A percentile compares a stretch with the other conserved stretches of the same genome.
Evolutionary conservation across 192 early-diverging fungal species (phyloP).

Genomic region (Linnemannia schmuckeri): DNA sequence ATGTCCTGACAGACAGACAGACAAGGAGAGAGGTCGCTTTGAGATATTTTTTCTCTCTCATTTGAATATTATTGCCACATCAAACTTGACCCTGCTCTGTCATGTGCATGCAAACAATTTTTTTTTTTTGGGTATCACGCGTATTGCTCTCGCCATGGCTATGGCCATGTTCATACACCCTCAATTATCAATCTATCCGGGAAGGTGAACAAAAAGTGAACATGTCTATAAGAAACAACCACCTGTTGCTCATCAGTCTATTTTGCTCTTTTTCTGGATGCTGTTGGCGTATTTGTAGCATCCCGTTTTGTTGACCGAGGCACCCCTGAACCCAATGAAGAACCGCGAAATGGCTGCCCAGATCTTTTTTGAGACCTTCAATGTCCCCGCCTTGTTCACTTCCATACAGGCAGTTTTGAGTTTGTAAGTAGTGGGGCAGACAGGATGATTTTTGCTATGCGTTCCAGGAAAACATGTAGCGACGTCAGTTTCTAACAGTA

Average conservation of each 20-base stretch:
- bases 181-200: constrained; percentile 20
- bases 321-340: constrained; percentile 92
- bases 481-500: background rate
- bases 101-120: constrained; percentile 50
- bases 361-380: constrained; percentile 99
- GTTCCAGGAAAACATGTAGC: background rate
- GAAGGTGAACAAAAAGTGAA: constrained; percentile 4
- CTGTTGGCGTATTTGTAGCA: constrained; percentile 67
- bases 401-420: constrained; percentile 98
- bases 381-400: constrained; percentile 96
- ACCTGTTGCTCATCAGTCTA: background rate
- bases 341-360: constrained; percentile 96
- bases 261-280: background rate
- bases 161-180: background rate
- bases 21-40: background rate
- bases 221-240: constrained; percentile 5
- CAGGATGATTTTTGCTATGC: background rate
- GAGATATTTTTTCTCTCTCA: background rate
- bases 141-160: constrained; percentile 32
- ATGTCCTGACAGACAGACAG: background rate
- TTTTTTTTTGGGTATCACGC: constrained; percentile 28
- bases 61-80: constrained; percentile 19
- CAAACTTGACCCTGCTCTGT: constrained; percentile 15
- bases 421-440: constrained; percentile 68
- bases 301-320: constrained; percentile 97